Conservation (phyloP, 148 eudicot species). For the Fagopyrum esculentum region DNA sequence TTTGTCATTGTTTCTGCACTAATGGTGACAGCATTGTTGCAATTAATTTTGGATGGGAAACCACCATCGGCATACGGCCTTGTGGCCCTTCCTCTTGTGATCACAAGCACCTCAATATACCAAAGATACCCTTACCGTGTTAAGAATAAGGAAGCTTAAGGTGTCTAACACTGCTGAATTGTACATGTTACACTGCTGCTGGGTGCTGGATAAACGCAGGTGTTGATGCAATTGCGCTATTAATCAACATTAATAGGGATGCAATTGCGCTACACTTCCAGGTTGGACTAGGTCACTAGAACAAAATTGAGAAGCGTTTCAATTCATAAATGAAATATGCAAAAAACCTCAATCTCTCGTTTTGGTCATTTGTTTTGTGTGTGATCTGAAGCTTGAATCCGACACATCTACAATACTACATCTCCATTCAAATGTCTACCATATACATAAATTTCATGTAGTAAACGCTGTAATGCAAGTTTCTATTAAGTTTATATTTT, state of each 20-base stretch:
- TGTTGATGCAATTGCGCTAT: too few relatives aligned
- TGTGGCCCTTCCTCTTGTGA: slow-evolving; percentile 81
- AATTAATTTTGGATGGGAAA: slow-evolving; percentile 77
- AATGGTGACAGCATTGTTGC: slow-evolving; percentile 85
- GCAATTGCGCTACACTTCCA: not conserved
- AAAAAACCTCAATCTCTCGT: not conserved
- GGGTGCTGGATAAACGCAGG: not conserved
- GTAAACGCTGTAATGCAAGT: too few relatives aligned
- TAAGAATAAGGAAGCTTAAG: slow-evolving; percentile 68
- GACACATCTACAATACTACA: too few relatives aligned
- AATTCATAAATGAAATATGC: not conserved
- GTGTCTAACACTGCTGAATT: not conserved
- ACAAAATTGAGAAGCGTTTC: not conserved
- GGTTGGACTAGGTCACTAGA: not conserved
- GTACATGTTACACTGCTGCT: not conserved
- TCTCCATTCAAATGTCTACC: too few relatives aligned
- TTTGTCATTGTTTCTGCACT: slow-evolving; percentile 98
- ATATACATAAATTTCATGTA: too few relatives aligned
- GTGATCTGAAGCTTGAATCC: too few relatives aligned
- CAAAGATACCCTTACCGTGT: slow-evolving; percentile 82
- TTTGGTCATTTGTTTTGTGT: too few relatives aligned
- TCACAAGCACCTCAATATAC: slow-evolving; percentile 76
- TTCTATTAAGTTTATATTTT: too few relatives aligned
- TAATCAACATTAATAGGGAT: not conserved
- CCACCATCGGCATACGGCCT: slow-evolving; percentile 81